phyloP scores from a whole-genome alignment of 805 yeast species.

The Yarrowia deformans region DNA sequence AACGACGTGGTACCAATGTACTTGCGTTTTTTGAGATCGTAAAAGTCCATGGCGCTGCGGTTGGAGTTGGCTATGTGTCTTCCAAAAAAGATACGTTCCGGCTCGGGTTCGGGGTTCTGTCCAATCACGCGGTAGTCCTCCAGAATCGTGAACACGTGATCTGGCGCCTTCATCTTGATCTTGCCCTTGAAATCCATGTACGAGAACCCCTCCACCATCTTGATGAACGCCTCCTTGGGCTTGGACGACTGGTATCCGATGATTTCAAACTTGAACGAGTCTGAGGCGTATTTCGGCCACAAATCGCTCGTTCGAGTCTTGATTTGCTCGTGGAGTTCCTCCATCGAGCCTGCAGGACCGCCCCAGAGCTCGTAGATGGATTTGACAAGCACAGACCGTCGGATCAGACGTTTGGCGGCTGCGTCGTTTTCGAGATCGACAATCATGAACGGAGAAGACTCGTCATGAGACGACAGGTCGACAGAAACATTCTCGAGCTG shows the following conservation, averaged over 20 bases:
- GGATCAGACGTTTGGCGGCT: conserved; percentile 68
- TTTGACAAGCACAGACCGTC: conserved; percentile 71
- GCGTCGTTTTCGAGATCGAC: conserved; percentile 71
- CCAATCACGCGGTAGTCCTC: conserved; percentile 67
- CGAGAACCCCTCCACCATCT: conserved; percentile 72
- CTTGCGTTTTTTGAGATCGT: conserved; percentile 80
- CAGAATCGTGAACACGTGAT: conserved; percentile 70
- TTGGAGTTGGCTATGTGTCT: conserved; percentile 74
- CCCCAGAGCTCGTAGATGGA: conserved; percentile 83
- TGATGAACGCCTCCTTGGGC: conserved; percentile 58
- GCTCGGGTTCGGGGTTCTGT: conserved; percentile 56
- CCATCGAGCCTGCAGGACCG: conserved; percentile 67
- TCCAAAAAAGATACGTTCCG: conserved; percentile 74
- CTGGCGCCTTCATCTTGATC: conserved; percentile 78
- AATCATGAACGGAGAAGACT: conserved; percentile 69
- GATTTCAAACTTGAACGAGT: conserved; percentile 81
- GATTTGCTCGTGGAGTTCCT: conserved; percentile 64
- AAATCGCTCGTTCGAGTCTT: conserved; percentile 46
- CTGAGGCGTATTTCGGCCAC: conserved; percentile 53
- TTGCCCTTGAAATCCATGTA: conserved; percentile 79
- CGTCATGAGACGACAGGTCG: conserved; percentile 67
- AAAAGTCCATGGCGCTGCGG: conserved; percentile 71
- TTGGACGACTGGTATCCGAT: conserved; percentile 78
- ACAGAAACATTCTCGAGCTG: conserved; percentile 61
- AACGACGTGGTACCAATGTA: conserved; percentile 96